Base-by-base conservation (phyloP, 2,329 filamentous ascomycete genomes). In the Aspergillus jensenii region DNA sequence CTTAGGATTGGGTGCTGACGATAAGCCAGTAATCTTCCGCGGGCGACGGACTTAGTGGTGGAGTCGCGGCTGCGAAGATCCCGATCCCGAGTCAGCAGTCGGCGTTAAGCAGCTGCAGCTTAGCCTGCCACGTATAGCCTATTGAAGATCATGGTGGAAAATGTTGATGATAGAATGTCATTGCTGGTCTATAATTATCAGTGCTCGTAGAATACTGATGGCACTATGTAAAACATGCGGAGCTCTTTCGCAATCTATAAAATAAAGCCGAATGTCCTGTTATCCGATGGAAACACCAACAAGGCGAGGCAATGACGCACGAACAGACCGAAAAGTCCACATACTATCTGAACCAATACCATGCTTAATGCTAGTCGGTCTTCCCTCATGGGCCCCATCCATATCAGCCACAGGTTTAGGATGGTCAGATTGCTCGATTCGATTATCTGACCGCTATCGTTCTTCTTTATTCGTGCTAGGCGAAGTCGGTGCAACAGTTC, bases 371-470 rank as follows among this genome's bases (percentile, higher is more conserved):
- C 90, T 54, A 99, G 81, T 46, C 85, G 83, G 76, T 96, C 90
- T 74, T 99, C 95, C 61, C 90, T 85, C 81, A 96, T 84, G 3
- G 95, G 93, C 0, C 95, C 95, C 72, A 93, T 88, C 90, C 92
- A 96, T 52, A 98, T 90, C 61, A 99, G 81, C 93, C 93, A 99
- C 56, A 99, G 82, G 72, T 99, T 99, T 65, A 99, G 81, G 48
- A 99, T 84, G 8, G 95, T 99, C 62, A 99, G 83, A 75, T 99
- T 99, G 63, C 87, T 91, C 19, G 88, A 93, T 75, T 95, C 89
- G 23, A 86, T 79, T 66, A 98, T 89, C 64, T 82, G 78, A 8
- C 90, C 90, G 55, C 87, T 77, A 37, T 86, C 80, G 68, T 93
- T 87, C 51, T 81, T 83, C 59, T 81, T 85, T 43, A 96, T 78